phyloP scores from a whole-genome alignment of 805 yeast genomes.

The Blastobotrys parvus region DNA sequence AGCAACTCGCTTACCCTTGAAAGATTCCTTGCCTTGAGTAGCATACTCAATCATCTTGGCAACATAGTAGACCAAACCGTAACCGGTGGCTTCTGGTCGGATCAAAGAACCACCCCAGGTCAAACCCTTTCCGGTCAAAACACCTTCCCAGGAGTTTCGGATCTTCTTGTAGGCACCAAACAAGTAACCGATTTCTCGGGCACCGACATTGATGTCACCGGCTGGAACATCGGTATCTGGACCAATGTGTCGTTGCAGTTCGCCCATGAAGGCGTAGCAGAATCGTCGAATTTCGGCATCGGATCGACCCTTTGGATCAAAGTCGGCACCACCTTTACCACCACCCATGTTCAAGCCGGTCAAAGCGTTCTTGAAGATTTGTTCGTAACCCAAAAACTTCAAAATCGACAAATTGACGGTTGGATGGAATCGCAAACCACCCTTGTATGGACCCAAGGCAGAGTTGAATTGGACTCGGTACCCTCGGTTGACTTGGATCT shows the following conservation, averaged over 20 bases:
- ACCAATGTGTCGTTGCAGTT: constrained; percentile 92
- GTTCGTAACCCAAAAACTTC: constrained; percentile 96
- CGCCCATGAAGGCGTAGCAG: constrained; percentile 93
- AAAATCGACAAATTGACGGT: constrained; percentile 90
- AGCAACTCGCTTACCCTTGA: constrained; percentile 90
- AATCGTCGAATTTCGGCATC: constrained; percentile 93
- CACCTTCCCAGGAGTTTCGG: constrained; percentile 94
- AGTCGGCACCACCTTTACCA: constrained; percentile 99
- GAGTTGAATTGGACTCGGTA: constrained; percentile 98
- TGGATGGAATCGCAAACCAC: constrained; percentile 98
- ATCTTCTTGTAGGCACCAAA: constrained; percentile 93
- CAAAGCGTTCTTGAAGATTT: constrained; percentile 94
- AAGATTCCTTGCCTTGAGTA: constrained; percentile 77
- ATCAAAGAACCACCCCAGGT: constrained; percentile 98
- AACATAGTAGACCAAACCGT: constrained; percentile 93
- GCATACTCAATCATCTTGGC: constrained; percentile 97
- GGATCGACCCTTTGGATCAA: constrained; percentile 92
- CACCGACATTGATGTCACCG: constrained; percentile 98
- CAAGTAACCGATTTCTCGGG: constrained; percentile 88
- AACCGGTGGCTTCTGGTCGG: constrained; percentile 99
- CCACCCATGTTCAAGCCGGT: constrained; percentile 98
- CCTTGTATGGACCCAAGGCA: constrained; percentile 98
- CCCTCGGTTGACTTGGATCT: constrained; percentile 89
- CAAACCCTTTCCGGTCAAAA: constrained; percentile 94
- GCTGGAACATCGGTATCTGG: constrained; percentile 98